These are phyloP conservation scores for Linderina pennispora DNA, from an alignment of 192 early-diverging fungal species.

Conservation along the genomic window DNA sequence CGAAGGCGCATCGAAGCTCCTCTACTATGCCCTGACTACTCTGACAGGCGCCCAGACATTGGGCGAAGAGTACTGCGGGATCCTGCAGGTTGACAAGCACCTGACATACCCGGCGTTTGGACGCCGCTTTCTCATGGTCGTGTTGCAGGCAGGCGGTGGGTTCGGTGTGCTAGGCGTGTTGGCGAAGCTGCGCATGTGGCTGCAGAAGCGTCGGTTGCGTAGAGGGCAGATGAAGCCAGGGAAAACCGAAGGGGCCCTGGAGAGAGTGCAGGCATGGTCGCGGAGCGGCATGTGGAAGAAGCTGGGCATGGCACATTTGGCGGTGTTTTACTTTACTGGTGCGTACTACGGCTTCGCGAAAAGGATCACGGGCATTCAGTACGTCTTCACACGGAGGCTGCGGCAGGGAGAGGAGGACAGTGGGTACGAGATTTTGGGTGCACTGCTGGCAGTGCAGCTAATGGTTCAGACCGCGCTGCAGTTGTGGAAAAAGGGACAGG, in stretches of 20 bases:
- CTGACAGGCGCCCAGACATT: slow-evolving; percentile 72
- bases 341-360: slow-evolving; percentile 79
- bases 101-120: slow-evolving; percentile 48
- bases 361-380: slow-evolving; percentile 70
- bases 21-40: slow-evolving; percentile 74
- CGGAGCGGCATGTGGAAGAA: slow-evolving; percentile 4
- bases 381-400: slow-evolving; percentile 75
- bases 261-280: slow-evolving; percentile 2
- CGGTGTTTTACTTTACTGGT: slow-evolving; percentile 84
- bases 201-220: slow-evolving; percentile 10
- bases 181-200: slow-evolving; percentile 12
- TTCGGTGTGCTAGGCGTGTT: slow-evolving; percentile 3
- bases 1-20: slow-evolving; percentile 50
- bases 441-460: slow-evolving; percentile 71
- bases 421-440: slow-evolving; percentile 84
- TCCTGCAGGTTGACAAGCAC: slow-evolving; percentile 56
- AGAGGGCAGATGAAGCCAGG: background rate
- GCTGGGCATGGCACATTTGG: slow-evolving; percentile 62
- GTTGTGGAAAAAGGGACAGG: slow-evolving; percentile 19
- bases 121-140: slow-evolving; percentile 27
- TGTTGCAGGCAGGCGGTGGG: slow-evolving; percentile 26
- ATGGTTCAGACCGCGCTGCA: slow-evolving; percentile 51
- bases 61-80: slow-evolving; percentile 95
- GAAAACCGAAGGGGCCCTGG: slow-evolving; percentile 2
- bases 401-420: slow-evolving; percentile 61